phyloP scores from a whole-genome alignment of 345 rosid species.

The Gynandropsis gynandra region DNA sequence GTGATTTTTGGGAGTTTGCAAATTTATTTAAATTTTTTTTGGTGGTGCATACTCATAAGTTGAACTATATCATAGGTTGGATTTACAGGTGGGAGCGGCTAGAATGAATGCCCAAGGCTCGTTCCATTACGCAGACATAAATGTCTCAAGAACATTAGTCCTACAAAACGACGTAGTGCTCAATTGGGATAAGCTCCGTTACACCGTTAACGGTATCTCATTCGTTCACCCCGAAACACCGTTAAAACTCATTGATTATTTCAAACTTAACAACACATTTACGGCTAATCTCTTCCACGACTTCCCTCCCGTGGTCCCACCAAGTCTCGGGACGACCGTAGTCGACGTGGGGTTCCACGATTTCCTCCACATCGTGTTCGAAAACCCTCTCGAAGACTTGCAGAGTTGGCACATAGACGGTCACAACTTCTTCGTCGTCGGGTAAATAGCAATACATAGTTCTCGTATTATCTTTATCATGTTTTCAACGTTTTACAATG shows the following conservation, averaged over 20 bases:
- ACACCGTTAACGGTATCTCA: conserved; percentile 45
- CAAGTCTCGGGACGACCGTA: conserved; percentile 33
- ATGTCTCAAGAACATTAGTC: conserved; percentile 31
- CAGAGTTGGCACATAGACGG: conserved; percentile 67
- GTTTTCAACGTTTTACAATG: neutral
- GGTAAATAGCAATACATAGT: conserved; percentile 21
- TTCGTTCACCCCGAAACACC: conserved; percentile 41
- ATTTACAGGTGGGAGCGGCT: conserved; percentile 48
- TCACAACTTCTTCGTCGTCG: conserved; percentile 44
- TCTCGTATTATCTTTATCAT: neutral
- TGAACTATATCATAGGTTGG: conserved; percentile 32
- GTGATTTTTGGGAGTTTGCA: too few relatives aligned
- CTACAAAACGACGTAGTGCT: conserved; percentile 29
- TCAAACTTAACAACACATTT: conserved; percentile 28
- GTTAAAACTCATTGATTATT: conserved; percentile 44
- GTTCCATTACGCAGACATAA: conserved; percentile 32
- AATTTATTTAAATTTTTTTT: too few relatives aligned
- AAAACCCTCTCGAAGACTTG: conserved; percentile 26
- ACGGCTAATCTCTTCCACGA: conserved; percentile 30
- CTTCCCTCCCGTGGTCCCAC: conserved; percentile 17
- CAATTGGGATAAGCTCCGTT: conserved; percentile 15
- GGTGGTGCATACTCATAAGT: neutral
- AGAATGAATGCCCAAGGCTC: conserved; percentile 64
- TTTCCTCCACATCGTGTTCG: conserved; percentile 45
- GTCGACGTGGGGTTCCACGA: conserved; percentile 37